Evolutionary conservation across 345 rosid genomes (phyloP).

Genomic region (Populus pruinosa): DNA sequence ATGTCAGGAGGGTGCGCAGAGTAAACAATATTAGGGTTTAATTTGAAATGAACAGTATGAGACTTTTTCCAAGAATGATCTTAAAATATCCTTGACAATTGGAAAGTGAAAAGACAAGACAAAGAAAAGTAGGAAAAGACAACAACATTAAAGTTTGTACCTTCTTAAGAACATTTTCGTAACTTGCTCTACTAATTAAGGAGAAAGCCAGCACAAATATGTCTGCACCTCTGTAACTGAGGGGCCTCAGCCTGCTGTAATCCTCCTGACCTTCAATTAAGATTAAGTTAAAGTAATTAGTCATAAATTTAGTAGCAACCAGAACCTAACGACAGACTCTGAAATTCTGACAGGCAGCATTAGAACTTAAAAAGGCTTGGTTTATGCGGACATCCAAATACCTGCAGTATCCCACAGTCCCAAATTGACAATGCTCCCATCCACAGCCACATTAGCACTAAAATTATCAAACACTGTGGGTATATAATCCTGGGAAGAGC

Average conservation of each 20-base stretch:
- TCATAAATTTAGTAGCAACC: conserved; percentile 6
- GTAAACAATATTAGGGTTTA: conserved; percentile 10
- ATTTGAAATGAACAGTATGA: conserved; percentile 11
- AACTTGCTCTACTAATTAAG: conserved; percentile 87
- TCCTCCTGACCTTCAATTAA: conserved; percentile 83
- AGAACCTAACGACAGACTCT: conserved; percentile 1
- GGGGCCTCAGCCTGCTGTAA: conserved; percentile 94
- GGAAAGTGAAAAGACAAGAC: conserved; percentile 12
- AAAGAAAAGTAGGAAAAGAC: neutral
- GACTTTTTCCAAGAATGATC: conserved; percentile 20
- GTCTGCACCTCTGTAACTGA: conserved; percentile 98
- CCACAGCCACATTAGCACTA: conserved; percentile 96
- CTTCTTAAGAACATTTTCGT: conserved; percentile 96
- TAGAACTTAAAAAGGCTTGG: neutral
- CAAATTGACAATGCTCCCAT: conserved; percentile 85
- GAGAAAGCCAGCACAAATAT: conserved; percentile 91
- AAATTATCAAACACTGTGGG: conserved; percentile 98
- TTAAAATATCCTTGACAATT: conserved; percentile 1
- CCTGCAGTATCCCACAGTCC: conserved; percentile 99
- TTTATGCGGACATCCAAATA: conserved; percentile 17
- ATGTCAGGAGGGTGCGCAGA: conserved; percentile 5
- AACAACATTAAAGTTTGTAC: conserved; percentile 32
- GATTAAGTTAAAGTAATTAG: neutral
- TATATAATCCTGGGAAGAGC: conserved; percentile 67
- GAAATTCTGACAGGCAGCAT: conserved; percentile 2